Evolutionary conservation across 2,329 filamentous ascomycete species (phyloP), one percentile per base, ranked within the genome.

Genomic region (Cadophora luteo-olivacea): DNA sequence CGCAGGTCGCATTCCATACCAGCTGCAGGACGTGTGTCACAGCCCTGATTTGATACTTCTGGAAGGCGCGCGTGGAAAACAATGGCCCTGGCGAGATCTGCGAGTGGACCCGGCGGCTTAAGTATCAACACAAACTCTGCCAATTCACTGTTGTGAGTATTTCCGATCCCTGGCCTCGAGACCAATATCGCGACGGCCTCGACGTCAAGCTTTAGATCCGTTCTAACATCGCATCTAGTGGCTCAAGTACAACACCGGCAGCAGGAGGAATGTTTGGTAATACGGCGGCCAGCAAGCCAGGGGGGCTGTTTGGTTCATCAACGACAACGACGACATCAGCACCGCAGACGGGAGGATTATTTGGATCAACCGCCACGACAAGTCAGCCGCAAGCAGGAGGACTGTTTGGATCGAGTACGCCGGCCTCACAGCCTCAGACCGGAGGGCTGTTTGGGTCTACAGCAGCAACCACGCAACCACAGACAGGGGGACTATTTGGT

Each of bases 111-210:
- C 70, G 85, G 82, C 72, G 86, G 85, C 76, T 82, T 90, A 72
- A 88, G 85, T 76, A 89, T 90, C 80, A 90, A 90, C 79, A 89
- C 87, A 22, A 84, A 83, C 72, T 82, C 85, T 68, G 87, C 87
- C 71, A 89, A 89, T 78, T 78, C 83, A 70, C 81, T 85, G 80
- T 84, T 85, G 85, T 86, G 74, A 78, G 84, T 58, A 66, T 64
- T 51, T 81, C 22, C 36, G 60, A 54, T 48, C 12, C 41, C 14
- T n/a, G 32, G 19, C 33, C 24, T 33, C 65, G 58, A 52, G 51
- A 60, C 32, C 68, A 41, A 74, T 45, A 61, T n/a, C 65, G 51
- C 41, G 61, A 69, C 61, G 54, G 48, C 54, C 25, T 48, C 54
- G 54, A 57, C 36, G 14, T 33, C 29, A 64, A 48, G 60, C 54